Percentiles rank a stretch among this genome's conserved stretches.
Conservation (phyloP, 257 asterid genomes). For the Solanum bulbocastanum region DNA sequence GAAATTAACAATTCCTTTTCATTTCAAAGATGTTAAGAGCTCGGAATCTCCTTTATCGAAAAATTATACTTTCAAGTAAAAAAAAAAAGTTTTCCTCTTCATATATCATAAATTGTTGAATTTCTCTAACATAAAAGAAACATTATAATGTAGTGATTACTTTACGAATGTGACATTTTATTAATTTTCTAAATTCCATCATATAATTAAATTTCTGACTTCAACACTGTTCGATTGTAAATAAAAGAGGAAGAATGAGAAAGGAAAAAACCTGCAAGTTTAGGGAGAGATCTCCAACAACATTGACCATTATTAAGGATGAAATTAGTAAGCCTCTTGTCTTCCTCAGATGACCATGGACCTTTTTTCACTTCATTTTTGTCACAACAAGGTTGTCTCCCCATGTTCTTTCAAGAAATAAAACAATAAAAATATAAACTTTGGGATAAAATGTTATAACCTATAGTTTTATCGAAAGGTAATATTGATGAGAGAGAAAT, state of each 20-base stretch:
- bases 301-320: slow-evolving; percentile 84
- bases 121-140: not conserved
- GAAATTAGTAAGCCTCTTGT: slow-evolving; percentile 67
- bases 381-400: slow-evolving; percentile 94
- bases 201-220: not conserved
- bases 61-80: not conserved
- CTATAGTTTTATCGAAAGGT: not conserved
- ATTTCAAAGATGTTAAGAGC: not conserved
- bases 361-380: slow-evolving; percentile 90
- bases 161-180: not conserved
- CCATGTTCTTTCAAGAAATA: slow-evolving; percentile 27
- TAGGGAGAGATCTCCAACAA: slow-evolving; percentile 97
- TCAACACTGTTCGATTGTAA: fast-evolving
- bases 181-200: fast-evolving
- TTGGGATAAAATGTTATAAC: not conserved
- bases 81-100: not conserved
- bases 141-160: not conserved
- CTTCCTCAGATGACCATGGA: slow-evolving; percentile 95
- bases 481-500: not conserved
- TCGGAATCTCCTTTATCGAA: not conserved
- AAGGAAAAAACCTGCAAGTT: slow-evolving; percentile 59
- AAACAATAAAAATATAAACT: not conserved
- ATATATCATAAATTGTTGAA: not conserved
- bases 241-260: not conserved
- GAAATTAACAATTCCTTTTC: not conserved